Conservation (phyloP, 768 basidiomycete species). For the Flagelloscypha sp. region DNA sequence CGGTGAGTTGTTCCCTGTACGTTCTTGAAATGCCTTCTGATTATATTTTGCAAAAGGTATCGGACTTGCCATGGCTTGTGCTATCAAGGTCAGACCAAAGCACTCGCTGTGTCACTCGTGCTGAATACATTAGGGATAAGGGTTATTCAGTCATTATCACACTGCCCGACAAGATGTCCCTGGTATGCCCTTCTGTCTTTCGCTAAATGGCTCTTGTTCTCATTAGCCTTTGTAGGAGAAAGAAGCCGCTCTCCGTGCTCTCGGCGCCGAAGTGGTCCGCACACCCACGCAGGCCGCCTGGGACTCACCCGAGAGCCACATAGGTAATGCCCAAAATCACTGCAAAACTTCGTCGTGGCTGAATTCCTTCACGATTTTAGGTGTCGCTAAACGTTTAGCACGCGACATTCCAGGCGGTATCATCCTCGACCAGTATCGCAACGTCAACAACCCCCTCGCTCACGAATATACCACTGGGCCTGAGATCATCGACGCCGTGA, state of each 20-base stretch:
- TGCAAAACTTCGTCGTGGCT: conserved; percentile 54
- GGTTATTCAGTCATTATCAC: conserved; percentile 88
- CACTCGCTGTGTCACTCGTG: conserved; percentile 20
- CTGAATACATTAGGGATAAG: conserved; percentile 84
- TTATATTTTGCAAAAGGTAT: conserved; percentile 49
- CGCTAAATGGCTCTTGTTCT: background rate
- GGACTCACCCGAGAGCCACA: conserved; percentile 85
- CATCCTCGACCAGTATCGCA: conserved; percentile 89
- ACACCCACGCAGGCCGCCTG: conserved; percentile 87
- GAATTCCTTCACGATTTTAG: conserved; percentile 84
- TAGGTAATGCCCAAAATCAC: conserved; percentile 56
- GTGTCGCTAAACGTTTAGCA: conserved; percentile 72
- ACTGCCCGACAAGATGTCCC: conserved; percentile 92
- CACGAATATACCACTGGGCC: conserved; percentile 88
- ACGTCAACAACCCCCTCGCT: conserved; percentile 84
- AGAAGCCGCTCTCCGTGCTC: conserved; percentile 80
- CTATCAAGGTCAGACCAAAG: conserved; percentile 66
- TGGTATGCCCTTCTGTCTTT: conserved; percentile 31
- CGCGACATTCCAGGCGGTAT: conserved; percentile 75
- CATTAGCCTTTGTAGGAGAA: conserved; percentile 54
- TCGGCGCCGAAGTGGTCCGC: conserved; percentile 91
- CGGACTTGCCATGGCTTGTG: conserved; percentile 87
- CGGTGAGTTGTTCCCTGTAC: conserved; percentile 40
- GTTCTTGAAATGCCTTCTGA: conserved; percentile 1
- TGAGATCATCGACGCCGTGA: conserved; percentile 80